Conservation (phyloP, 345 rosid genomes). For the Mangifera indica region DNA sequence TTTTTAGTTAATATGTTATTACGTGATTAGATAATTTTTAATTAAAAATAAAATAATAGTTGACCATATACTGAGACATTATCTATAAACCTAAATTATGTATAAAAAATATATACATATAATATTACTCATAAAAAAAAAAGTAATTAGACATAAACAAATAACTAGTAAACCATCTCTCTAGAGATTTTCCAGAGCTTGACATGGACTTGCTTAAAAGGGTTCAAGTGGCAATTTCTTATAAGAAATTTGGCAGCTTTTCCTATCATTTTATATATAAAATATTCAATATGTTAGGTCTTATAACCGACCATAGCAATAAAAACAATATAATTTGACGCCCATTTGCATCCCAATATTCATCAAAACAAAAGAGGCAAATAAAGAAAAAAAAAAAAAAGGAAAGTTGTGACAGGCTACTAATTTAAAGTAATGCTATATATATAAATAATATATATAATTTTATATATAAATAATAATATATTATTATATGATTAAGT, state of each 20-base stretch:
- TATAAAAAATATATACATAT: no score
- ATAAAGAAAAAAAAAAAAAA: slow-evolving; percentile 12
- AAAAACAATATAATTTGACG: slow-evolving; percentile 18
- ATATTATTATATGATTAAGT: no score
- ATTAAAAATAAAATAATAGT: no score
- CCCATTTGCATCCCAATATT: slow-evolving; percentile 26
- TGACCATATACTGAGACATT: no score
- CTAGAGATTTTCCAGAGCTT: slow-evolving; percentile 28
- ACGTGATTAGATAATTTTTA: no score
- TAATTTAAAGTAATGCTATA: no score
- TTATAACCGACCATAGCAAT: slow-evolving; percentile 50
- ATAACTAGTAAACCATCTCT: not conserved
- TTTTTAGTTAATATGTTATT: no score
- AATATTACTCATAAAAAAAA: slow-evolving; percentile 2
- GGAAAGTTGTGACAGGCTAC: slow-evolving; percentile 29
- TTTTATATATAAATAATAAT: no score
- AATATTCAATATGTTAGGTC: slow-evolving; percentile 42
- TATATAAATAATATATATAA: no score
- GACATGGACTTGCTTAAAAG: slow-evolving; percentile 23
- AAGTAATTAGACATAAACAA: not conserved
- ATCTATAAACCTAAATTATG: no score
- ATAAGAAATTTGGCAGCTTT: not conserved
- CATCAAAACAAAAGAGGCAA: not conserved
- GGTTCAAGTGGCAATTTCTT: slow-evolving; percentile 32
- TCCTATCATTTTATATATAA: slow-evolving; percentile 19